These are phyloP conservation scores for Hevea brasiliensis DNA, from an alignment of 345 rosid species.

Conservation along the genomic window DNA sequence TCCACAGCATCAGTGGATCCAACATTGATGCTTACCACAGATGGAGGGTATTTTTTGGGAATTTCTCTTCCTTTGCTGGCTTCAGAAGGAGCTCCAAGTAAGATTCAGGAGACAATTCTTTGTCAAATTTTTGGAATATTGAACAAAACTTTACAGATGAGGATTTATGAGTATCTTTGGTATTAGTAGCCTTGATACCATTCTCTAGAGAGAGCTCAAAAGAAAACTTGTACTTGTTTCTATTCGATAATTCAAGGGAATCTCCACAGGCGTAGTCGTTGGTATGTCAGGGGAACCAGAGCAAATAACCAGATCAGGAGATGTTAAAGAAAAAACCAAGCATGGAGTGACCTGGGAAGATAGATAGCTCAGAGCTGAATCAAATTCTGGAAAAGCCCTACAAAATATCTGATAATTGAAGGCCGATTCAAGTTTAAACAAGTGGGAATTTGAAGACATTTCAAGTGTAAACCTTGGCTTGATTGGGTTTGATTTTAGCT, in stretches of 20 bases:
- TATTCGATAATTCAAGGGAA: constrained; percentile 47
- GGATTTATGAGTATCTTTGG: constrained; percentile 29
- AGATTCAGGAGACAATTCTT: constrained; percentile 64
- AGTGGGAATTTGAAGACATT: neutral
- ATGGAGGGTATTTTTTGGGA: constrained; percentile 18
- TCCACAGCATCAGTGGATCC: constrained; percentile 39
- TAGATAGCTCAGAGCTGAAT: neutral
- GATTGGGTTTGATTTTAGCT: too few species aligned
- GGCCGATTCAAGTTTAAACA: too few species aligned
- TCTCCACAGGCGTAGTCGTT: constrained; percentile 30
- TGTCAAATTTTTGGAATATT: constrained; percentile 52
- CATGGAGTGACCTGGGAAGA: constrained; percentile 52
- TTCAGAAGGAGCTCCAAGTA: constrained; percentile 74
- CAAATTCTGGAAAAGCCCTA: neutral
- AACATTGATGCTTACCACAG: constrained; percentile 42
- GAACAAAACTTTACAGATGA: constrained; percentile 68
- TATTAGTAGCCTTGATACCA: constrained; percentile 51
- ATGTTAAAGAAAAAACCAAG: constrained; percentile 62
- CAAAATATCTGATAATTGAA: too few species aligned
- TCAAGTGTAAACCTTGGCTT: too few species aligned
- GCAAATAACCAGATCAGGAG: constrained; percentile 75
- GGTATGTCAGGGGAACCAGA: constrained; percentile 72
- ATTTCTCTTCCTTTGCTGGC: constrained; percentile 21
- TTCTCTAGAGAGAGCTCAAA: constrained; percentile 79
- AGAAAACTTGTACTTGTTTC: constrained; percentile 29